Evolutionary conservation across 1,284 basidiomycete genomes (phyloP).

Genomic region (Xanthoconium separans): DNA sequence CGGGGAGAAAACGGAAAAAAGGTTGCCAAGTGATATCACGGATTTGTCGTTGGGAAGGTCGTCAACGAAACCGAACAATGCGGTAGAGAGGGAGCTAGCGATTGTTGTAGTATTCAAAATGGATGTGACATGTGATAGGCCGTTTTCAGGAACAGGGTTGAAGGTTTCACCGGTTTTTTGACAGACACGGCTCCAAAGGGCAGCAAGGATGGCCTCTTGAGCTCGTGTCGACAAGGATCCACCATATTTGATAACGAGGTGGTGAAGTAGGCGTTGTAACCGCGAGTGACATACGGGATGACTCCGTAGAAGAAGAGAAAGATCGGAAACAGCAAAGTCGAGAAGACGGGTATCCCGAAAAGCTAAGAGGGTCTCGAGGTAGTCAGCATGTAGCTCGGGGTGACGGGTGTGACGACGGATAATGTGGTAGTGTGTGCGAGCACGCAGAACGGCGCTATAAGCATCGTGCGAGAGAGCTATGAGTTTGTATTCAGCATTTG

Average conservation of each 20-base stretch:
- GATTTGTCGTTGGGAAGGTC: neutral
- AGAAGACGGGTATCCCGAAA: conserved; percentile 18
- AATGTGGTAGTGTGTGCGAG: conserved; percentile 24
- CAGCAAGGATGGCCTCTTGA: conserved; percentile 20
- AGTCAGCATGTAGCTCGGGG: conserved; percentile 28
- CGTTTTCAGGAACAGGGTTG: neutral
- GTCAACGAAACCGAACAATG: conserved; percentile 10
- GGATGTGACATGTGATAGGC: neutral
- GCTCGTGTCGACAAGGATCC: conserved; percentile 14
- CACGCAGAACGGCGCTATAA: conserved; percentile 13
- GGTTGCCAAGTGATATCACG: neutral
- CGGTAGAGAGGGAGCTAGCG: conserved; percentile 16
- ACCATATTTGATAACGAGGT: conserved; percentile 22
- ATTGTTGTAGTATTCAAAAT: conserved; percentile 11
- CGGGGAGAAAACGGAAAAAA: conserved; percentile 22
- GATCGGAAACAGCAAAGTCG: conserved; percentile 17
- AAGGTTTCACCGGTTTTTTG: neutral
- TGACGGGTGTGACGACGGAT: conserved; percentile 27
- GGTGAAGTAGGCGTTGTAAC: conserved; percentile 31
- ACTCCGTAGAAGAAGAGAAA: conserved; percentile 22
- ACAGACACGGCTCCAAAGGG: conserved; percentile 24
- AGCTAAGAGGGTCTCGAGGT: conserved; percentile 25
- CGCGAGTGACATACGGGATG: conserved; percentile 24
- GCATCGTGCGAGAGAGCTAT: conserved; percentile 16
- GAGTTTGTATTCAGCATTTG: conserved; percentile 10